Percentiles rank a stretch among this genome's conserved stretches.
phyloP scores from a whole-genome alignment of 2,329 filamentous ascomycete genomes.

The Talaromyces sp. region DNA sequence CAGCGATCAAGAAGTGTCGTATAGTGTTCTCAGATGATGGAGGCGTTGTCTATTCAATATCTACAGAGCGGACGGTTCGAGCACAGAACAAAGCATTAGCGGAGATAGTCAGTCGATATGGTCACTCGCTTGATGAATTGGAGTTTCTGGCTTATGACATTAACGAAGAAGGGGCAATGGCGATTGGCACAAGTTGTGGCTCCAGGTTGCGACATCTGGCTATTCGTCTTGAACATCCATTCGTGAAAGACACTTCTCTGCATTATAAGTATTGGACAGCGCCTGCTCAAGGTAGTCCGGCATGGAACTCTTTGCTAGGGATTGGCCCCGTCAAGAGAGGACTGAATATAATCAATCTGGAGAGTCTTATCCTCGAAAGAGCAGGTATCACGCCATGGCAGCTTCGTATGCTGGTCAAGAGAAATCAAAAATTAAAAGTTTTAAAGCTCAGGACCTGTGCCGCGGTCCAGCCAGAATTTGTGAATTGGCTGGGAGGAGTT shows the following conservation, averaged over 20 bases:
- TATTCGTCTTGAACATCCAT: constrained; percentile 34
- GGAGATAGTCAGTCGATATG: constrained; percentile 26
- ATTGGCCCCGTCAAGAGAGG: constrained; percentile 24
- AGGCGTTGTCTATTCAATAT: neutral
- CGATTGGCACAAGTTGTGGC: constrained; percentile 24
- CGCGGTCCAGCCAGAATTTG: constrained; percentile 33
- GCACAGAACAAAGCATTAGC: constrained; percentile 28
- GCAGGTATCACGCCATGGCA: constrained; percentile 35
- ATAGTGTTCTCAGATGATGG: neutral
- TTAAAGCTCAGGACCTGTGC: constrained; percentile 32
- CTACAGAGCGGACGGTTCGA: constrained; percentile 22
- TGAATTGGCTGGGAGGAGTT: constrained; percentile 33
- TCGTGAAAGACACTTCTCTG: constrained; percentile 31
- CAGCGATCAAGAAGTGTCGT: neutral
- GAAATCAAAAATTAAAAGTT: constrained; percentile 28
- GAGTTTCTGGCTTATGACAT: constrained; percentile 33
- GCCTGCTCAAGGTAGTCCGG: constrained; percentile 26
- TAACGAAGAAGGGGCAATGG: constrained; percentile 28
- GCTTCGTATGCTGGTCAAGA: constrained; percentile 31
- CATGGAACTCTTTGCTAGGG: constrained; percentile 33
- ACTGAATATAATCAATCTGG: constrained; percentile 25
- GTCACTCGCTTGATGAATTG: constrained; percentile 27
- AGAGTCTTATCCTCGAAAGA: constrained; percentile 31
- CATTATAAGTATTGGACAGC: constrained; percentile 29
- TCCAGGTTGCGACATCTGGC: constrained; percentile 30